These are phyloP conservation scores for Eragrostis curvula DNA, from an alignment of 176 grass and related monocot species.

Conservation along the genomic window DNA sequence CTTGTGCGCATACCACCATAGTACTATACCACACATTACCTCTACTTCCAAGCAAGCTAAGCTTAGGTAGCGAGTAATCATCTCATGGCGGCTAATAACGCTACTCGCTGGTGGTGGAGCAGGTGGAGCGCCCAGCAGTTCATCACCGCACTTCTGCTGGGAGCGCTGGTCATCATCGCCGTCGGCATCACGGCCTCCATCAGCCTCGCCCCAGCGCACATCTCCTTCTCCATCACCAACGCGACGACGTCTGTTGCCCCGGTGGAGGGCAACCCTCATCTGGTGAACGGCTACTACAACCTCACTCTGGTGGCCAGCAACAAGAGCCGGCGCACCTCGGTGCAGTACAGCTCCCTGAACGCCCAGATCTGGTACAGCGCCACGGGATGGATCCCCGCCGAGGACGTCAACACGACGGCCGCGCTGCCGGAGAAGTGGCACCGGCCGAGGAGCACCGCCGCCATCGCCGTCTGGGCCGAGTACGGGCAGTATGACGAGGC, in stretches of 20 bases:
- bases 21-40: too few relatives aligned
- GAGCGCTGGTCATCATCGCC: neutral
- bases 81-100: too few relatives aligned
- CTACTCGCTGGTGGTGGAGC: too few relatives aligned
- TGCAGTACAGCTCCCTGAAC: neutral
- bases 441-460: accelerated
- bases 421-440: neutral
- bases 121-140: neutral
- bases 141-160: neutral
- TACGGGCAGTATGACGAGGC: too few relatives aligned
- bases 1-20: too few relatives aligned
- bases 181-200: neutral
- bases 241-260: too few relatives aligned
- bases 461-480: too few relatives aligned
- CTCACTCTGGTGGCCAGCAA: neutral
- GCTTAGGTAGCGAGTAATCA: too few relatives aligned
- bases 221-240: neutral
- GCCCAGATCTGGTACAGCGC: neutral
- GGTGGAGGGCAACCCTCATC: too few relatives aligned
- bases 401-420: neutral
- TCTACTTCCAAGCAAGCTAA: too few relatives aligned
- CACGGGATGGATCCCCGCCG: neutral
- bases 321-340: slow-evolving; percentile 1
- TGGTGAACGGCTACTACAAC: accelerated
- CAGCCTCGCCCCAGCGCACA: slow-evolving; percentile 6